phyloP scores from a whole-genome alignment of 192 early-diverging fungal species.

The Coemansia sp. region DNA sequence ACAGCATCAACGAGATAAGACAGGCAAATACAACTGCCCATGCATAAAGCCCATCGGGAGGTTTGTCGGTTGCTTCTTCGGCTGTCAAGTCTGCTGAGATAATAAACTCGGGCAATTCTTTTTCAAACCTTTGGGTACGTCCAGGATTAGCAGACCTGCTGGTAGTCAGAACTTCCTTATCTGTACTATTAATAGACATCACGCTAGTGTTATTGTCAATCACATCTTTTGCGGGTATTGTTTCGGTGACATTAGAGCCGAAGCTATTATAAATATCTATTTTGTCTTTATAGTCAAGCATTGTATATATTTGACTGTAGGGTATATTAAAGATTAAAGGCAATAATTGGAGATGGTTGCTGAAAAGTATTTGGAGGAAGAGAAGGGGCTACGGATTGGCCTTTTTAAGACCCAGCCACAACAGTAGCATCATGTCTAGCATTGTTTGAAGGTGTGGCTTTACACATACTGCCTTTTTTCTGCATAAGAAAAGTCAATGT shows the following conservation, averaged over 20 bases:
- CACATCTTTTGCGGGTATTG: not conserved
- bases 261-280: not conserved
- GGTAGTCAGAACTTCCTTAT: not conserved
- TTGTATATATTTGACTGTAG: not conserved
- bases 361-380: not conserved
- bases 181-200: not conserved
- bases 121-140: not conserved
- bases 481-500: not conserved
- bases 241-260: not conserved
- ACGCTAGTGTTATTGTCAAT: not conserved
- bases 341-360: not conserved
- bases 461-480: not conserved
- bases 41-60: slow-evolving; percentile 41
- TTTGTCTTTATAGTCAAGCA: not conserved
- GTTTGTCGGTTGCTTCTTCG: slow-evolving; percentile 44
- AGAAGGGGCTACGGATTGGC: not conserved
- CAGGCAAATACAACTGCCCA: slow-evolving; percentile 50
- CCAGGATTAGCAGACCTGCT: not conserved
- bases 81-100: slow-evolving; percentile 43
- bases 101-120: slow-evolving; percentile 27
- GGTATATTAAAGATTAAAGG: not conserved
- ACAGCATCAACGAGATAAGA: slow-evolving; percentile 49
- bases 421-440: not conserved
- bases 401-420: not conserved
- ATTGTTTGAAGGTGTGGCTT: not conserved